Evolutionary conservation across 768 basidiomycete genomes (phyloP), one percentile per base, ranked within the genome.

Genomic region (Collybiopsis luxurians): DNA sequence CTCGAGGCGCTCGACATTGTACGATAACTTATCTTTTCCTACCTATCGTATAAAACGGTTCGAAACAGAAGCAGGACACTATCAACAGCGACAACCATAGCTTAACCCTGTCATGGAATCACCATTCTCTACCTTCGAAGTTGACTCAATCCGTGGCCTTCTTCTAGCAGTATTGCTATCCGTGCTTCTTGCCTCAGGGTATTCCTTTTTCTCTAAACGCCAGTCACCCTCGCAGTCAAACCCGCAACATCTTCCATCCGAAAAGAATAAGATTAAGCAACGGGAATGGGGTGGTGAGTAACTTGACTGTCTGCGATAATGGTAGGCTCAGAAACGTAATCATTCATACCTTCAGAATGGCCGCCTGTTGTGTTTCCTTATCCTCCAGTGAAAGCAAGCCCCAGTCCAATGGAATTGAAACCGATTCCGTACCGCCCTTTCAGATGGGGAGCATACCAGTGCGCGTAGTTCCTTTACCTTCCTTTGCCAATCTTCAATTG

Each of bases 351-450:
- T 23, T 10, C 27, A 55, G 85, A 77, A 63, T 86, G 85, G 85
- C 71, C 62, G 1, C 79, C 82, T 4, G 73, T 76, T 12, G 40
- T 62, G 28, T 87, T 86, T 62, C 61, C 65, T 12, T 87, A 82
- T 62, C 85, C 86, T 1, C 50, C 66, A 9, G 71, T 87, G 30
- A 70, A 73, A 9, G 71, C 82, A 3, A 73, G 73, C 58, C 54
- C 64, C 5, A 55, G 58, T 13, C 67, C 74, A 31, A 69, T 83
- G 21, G 72, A 81, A 23, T 70, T 81, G 27, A 75, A 78, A 60
- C 84, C 84, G 9, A 76, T 86, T 5, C 81, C 85, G 15, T 89
- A 89, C 62, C 73, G 85, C 17, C 85, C 87, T 12, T 88, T 86
- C 66, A 76, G 78, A 49, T 79, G 78, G 74, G 85, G 85, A 5